phyloP scores from a whole-genome alignment of 148 eudicot species.

The Fallopia convolvulus region DNA sequence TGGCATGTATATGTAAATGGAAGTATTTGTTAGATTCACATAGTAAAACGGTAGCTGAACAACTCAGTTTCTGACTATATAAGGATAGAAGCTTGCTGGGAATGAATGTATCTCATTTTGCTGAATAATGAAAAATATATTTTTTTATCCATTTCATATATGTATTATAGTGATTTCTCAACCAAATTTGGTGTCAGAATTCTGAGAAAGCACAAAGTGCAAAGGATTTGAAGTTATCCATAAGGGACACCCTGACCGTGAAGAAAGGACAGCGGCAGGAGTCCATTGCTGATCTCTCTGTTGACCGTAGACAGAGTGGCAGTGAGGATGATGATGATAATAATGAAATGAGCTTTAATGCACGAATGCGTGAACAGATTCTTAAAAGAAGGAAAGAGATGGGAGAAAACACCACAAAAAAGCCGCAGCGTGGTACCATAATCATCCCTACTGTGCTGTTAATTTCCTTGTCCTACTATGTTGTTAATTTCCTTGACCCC shows the following conservation, averaged over 20 bases:
- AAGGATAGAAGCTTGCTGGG: not conserved
- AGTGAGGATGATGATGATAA: constrained; percentile 26
- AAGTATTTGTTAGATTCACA: not conserved
- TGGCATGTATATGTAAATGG: not conserved
- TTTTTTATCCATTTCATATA: not conserved
- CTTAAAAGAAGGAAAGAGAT: constrained; percentile 59
- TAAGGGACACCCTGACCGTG: constrained; percentile 63
- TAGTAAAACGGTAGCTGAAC: not conserved
- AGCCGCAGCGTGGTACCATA: constrained; percentile 36
- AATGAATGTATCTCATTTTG: not conserved
- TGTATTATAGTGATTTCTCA: not conserved
- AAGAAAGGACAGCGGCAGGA: constrained; percentile 51
- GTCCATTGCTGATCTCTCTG: constrained; percentile 24
- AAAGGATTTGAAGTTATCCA: constrained; percentile 55
- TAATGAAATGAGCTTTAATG: constrained; percentile 75
- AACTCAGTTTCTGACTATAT: not conserved
- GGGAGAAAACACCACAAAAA: constrained; percentile 59
- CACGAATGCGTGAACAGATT: constrained; percentile 82
- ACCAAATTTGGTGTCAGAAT: constrained; percentile 31
- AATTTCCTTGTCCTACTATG: not conserved
- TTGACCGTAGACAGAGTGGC: constrained; percentile 37
- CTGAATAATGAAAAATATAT: not conserved
- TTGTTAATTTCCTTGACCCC: too few relatives aligned
- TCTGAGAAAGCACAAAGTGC: constrained; percentile 34
- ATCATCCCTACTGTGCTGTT: not conserved